Evolutionary conservation across 257 asterid species (phyloP), one percentile per base, ranked within the genome.

Genomic region (Solanum rostratum): DNA sequence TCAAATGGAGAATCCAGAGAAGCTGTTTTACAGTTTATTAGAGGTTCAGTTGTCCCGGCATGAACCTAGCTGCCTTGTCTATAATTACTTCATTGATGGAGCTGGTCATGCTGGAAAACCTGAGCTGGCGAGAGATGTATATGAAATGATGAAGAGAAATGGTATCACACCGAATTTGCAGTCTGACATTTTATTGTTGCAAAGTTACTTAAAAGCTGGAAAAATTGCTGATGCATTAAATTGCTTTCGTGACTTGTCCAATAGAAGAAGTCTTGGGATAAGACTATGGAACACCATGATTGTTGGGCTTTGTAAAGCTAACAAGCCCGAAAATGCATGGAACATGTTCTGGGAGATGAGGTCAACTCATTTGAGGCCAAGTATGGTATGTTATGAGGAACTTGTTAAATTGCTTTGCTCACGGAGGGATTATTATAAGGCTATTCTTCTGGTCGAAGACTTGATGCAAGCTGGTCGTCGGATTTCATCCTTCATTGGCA

Each of bases 61-160:
- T 79, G 66, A 70, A 16, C 73, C 93, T 27, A 39, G 76, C 13
- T 14, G 80, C 84, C 9, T 2, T 27, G 57, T 84, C 84, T 95
- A 84, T 88, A 85, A 89, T 82, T 73, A 46, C 84, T 96, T 96
- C 92, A 93, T 96, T 82, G 95, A 89, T 85, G 99, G 96, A 70
- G 98, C 98, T 50, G 98, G 97, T 66, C 93, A 86, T 86, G 97
- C 98, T 4, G 84, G 85, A 82, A 93, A 86, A 84, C 92, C 92
- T 71, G 93, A 91, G 27, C 87, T 93, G 82, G 97, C 98, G 63
- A 80, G 46, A 84, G 89, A 87, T 83, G 93, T 91, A 33, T 92
- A 94, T 79, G 87, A 86, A 84, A 89, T 89, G 88, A 94, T 96
- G 97, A 83, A 18, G 79, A 86, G 84, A 57, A 82, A 63, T 84